A percentile compares a stretch with the other conserved stretches of the same genome.
Conservation (phyloP, 2,329 filamentous ascomycete species). For the Davidsoniella eucalypti region DNA sequence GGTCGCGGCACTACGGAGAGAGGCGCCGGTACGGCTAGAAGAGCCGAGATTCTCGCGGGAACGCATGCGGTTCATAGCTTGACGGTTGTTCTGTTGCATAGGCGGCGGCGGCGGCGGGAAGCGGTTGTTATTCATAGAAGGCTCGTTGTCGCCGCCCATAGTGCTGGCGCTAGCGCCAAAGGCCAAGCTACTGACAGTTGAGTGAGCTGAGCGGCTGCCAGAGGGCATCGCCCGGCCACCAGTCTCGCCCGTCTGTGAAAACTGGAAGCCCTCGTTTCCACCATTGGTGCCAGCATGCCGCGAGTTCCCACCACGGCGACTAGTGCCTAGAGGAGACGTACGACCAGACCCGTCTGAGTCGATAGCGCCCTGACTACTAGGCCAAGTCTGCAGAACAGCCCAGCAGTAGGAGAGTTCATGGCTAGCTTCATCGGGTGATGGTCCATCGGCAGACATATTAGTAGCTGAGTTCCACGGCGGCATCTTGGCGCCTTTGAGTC, state of each 20-base stretch:
- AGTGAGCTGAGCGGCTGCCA: slow-evolving; percentile 15
- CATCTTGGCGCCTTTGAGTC: slow-evolving; percentile 31
- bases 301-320: too few species aligned
- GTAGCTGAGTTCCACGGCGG: slow-evolving; percentile 35
- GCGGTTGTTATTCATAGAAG: background rate
- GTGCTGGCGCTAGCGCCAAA: slow-evolving; percentile 7
- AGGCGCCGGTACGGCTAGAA: slow-evolving; percentile 3
- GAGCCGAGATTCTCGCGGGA: slow-evolving; percentile 13
- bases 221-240: background rate
- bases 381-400: slow-evolving; percentile 27
- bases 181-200: slow-evolving; percentile 8
- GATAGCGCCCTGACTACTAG: slow-evolving; percentile 16
- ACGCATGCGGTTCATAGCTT: slow-evolving; percentile 9
- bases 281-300: slow-evolving; percentile 13
- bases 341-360: slow-evolving; percentile 17
- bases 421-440: slow-evolving; percentile 21
- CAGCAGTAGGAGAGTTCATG: slow-evolving; percentile 39
- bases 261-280: background rate
- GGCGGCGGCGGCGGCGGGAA: too few species aligned
- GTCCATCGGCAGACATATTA: background rate
- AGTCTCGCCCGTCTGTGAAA: too few species aligned
- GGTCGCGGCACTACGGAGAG: slow-evolving; percentile 13
- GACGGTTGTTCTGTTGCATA: background rate
- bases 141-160: background rate
- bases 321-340: slow-evolving; percentile 15